Percentiles rank a stretch among this genome's conserved stretches.
phyloP scores from a whole-genome alignment of 1,139 yeast genomes.

The Suhomyces bokatorum region DNA sequence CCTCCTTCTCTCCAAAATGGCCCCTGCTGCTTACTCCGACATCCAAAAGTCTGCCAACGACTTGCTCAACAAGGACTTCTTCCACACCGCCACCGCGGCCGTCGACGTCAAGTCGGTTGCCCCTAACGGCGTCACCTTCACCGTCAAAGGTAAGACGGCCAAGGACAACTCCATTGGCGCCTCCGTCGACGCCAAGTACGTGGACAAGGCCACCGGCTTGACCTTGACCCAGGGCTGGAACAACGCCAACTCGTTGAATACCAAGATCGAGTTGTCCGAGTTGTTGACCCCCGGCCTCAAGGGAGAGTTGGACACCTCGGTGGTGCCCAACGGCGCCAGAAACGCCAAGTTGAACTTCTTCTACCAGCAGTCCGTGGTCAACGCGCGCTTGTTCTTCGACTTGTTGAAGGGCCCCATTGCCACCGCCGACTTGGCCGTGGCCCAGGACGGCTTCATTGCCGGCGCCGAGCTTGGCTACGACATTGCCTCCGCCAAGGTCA shows the following conservation, averaged over 20 bases:
- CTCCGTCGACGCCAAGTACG: conserved; percentile 86
- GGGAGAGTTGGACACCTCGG: conserved; percentile 86
- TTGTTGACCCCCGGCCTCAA: conserved; percentile 94
- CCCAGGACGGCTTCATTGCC: conserved; percentile 94
- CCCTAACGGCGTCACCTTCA: conserved; percentile 94
- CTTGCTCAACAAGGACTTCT: conserved; percentile 88
- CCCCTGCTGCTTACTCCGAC: conserved; percentile 82
- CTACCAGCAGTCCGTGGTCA: conserved; percentile 91
- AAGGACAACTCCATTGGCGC: conserved; percentile 85
- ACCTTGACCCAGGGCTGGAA: conserved; percentile 98
- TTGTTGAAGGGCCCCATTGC: conserved; percentile 93
- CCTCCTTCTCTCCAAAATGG: conserved; percentile 27
- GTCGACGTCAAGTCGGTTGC: conserved; percentile 91
- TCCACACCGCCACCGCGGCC: conserved; percentile 84
- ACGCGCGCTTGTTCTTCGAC: conserved; percentile 94
- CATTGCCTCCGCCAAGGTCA: conserved; percentile 86
- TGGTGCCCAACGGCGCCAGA: conserved; percentile 85
- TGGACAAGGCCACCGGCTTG: conserved; percentile 91
- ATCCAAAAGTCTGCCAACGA: conserved; percentile 89
- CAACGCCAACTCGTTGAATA: conserved; percentile 87
- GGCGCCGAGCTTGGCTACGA: conserved; percentile 98
- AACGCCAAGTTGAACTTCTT: conserved; percentile 88
- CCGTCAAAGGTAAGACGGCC: conserved; percentile 90
- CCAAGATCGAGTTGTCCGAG: conserved; percentile 91
- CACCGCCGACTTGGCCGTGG: conserved; percentile 91